These are phyloP conservation scores for Auricularia auricula-judae DNA, from an alignment of 768 basidiomycete species.

Conservation along the genomic window DNA sequence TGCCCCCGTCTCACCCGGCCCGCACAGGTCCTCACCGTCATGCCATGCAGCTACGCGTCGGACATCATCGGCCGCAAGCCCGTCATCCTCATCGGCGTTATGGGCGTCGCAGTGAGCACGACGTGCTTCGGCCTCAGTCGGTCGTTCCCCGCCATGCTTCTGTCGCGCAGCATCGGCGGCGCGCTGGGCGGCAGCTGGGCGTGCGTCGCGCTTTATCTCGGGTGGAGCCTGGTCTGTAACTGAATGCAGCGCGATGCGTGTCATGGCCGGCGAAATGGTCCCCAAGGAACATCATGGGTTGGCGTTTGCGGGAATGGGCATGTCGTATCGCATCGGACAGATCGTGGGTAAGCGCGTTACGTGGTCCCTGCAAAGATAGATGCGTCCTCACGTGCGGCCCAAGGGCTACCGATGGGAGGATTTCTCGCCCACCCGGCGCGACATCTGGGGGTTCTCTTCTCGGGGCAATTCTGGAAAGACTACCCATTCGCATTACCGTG, in stretches of 20 bases:
- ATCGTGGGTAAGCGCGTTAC: background rate
- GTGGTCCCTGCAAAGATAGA: background rate
- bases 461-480: background rate
- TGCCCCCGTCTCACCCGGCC: background rate
- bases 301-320: background rate
- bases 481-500: background rate
- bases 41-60: background rate
- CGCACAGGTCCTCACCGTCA: background rate
- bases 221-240: background rate
- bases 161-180: background rate
- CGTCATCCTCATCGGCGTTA: background rate
- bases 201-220: background rate
- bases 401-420: background rate
- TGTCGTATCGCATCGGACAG: background rate
- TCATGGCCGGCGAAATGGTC: background rate
- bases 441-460: background rate
- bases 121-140: background rate
- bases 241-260: background rate
- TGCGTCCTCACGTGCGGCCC: background rate
- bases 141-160: background rate
- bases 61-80: background rate
- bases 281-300: background rate
- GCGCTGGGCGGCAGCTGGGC: background rate
- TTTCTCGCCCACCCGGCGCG: background rate
- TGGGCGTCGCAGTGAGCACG: background rate